phyloP scores from a whole-genome alignment of 768 basidiomycete species.

The Amanita inopinata region DNA sequence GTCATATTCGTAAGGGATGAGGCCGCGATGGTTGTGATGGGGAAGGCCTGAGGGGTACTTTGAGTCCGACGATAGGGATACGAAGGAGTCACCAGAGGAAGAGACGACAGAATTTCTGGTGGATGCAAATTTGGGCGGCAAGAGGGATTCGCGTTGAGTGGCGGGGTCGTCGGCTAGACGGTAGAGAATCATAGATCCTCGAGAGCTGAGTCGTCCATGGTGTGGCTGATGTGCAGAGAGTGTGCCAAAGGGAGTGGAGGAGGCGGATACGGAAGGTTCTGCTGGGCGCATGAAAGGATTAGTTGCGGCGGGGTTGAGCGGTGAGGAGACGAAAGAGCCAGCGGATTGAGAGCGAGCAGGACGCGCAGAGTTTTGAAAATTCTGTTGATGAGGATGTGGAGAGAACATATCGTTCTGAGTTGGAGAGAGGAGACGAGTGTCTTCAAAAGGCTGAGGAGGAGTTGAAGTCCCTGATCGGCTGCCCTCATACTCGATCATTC shows the following conservation, averaged over 20 bases:
- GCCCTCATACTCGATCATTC: no score
- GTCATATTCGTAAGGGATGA: constrained; percentile 67
- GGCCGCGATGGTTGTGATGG: constrained; percentile 21
- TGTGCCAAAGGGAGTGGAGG: constrained; percentile 17
- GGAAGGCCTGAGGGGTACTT: constrained; percentile 47
- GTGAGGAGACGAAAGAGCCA: constrained; percentile 36
- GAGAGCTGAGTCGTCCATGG: constrained; percentile 22
- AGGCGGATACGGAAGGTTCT: background rate
- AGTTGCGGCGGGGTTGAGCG: constrained; percentile 35
- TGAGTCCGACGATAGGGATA: constrained; percentile 48
- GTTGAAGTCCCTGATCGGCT: background rate
- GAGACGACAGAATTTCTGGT: constrained; percentile 25
- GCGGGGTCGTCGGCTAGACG: constrained; percentile 36
- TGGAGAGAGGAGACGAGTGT: constrained; percentile 10
- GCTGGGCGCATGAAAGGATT: constrained; percentile 13
- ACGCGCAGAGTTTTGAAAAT: background rate
- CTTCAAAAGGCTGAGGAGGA: constrained; percentile 9
- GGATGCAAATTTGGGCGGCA: constrained; percentile 22
- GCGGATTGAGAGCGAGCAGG: constrained; percentile 8
- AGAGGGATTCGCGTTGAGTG: constrained; percentile 20
- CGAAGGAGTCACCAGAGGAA: constrained; percentile 28
- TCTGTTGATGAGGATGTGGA: background rate
- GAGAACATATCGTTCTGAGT: constrained; percentile 4
- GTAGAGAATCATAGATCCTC: constrained; percentile 60
- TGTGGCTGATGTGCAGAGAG: constrained; percentile 31